phyloP scores from a whole-genome alignment of 2,329 filamentous ascomycete species.

The Aspergillus aculeatus region DNA sequence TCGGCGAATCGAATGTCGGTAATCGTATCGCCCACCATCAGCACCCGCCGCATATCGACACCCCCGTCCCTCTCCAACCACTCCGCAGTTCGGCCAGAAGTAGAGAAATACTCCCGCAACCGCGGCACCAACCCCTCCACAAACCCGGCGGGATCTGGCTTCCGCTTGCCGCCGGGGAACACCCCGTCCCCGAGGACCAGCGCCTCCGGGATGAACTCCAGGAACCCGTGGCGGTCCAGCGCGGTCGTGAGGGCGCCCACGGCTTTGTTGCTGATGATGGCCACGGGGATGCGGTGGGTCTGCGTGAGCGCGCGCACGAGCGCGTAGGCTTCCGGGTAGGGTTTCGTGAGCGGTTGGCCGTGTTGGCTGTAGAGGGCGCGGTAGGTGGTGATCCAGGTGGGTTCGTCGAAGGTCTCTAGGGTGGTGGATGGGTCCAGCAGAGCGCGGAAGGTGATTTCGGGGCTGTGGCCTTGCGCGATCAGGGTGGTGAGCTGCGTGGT shows the following conservation, averaged over 20 bases:
- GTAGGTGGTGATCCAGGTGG: constrained; percentile 19
- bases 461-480: constrained; percentile 13
- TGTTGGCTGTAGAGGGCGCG: constrained; percentile 22
- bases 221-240: constrained; percentile 5
- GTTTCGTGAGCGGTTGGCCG: constrained; percentile 20
- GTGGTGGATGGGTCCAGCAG: constrained; percentile 1
- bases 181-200: constrained; percentile 16
- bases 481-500: constrained; percentile 2
- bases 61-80: constrained; percentile 3
- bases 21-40: constrained; percentile 19
- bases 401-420: constrained; percentile 10
- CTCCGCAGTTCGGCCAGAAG: background rate
- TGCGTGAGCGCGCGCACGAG: constrained; percentile 15
- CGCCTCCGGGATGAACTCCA: constrained; percentile 3
- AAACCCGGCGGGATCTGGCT: constrained; percentile 15
- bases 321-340: constrained; percentile 19
- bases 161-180: constrained; percentile 5
- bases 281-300: constrained; percentile 14
- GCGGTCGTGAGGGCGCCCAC: constrained; percentile 18
- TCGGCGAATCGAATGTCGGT: constrained; percentile 16
- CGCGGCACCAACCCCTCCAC: constrained; percentile 16
- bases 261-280: constrained; percentile 28
- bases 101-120: constrained; percentile 8
- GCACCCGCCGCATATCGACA: background rate
- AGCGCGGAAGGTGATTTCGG: constrained; percentile 10